Conservation (phyloP, 2,329 filamentous ascomycete genomes). For the Ophiostoma sp. region DNA sequence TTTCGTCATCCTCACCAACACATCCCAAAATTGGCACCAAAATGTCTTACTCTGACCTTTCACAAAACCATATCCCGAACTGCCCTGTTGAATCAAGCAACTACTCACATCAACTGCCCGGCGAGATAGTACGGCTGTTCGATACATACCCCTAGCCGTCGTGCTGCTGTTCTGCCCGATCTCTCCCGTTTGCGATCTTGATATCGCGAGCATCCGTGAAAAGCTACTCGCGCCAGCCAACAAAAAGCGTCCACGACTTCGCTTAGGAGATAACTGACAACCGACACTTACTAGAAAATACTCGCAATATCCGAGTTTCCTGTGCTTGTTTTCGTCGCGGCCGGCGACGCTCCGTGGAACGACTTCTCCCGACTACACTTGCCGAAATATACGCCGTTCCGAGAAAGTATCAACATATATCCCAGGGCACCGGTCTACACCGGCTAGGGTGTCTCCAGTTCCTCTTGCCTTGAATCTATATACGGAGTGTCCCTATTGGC, state of each 20-base stretch:
- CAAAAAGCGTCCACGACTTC: not conserved
- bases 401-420: not conserved
- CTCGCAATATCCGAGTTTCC: not conserved
- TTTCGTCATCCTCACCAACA: not conserved
- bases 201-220: not conserved
- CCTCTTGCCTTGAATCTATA: not conserved
- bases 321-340: not conserved
- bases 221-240: not conserved
- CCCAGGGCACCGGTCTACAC: not conserved
- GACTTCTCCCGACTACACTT: not conserved
- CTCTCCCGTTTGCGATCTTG: not conserved
- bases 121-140: too few relatives aligned
- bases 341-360: constrained; percentile 2
- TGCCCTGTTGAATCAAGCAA: not conserved
- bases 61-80: not conserved
- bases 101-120: not conserved
- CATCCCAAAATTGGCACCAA: not conserved
- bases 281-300: not conserved
- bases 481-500: not conserved
- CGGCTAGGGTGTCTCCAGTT: not conserved
- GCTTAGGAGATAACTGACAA: not conserved
- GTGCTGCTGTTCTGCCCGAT: not conserved
- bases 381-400: constrained; percentile 6
- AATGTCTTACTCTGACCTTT: not conserved
- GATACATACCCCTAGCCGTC: too few relatives aligned